These are phyloP conservation scores for Pichia sp. DNA, from an alignment of 1,139 yeast species.

Conservation along the genomic window DNA sequence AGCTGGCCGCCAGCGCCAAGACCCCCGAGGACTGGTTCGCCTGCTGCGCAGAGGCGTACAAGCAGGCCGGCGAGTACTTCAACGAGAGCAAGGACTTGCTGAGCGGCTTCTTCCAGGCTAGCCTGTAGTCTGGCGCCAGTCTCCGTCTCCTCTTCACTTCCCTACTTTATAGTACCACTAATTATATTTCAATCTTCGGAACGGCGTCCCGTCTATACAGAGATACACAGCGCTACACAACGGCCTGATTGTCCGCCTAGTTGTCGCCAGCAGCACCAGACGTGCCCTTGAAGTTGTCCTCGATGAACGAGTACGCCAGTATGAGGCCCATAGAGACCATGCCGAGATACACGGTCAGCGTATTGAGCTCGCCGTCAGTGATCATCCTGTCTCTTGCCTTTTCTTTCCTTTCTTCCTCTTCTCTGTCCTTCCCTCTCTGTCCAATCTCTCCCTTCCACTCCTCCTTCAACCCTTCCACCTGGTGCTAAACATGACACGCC, in stretches of 20 bases:
- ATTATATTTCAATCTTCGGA: background rate
- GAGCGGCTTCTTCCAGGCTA: constrained; percentile 50
- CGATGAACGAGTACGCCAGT: constrained; percentile 49
- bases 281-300: constrained; percentile 38
- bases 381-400: constrained; percentile 48
- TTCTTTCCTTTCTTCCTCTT: background rate
- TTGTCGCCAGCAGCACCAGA: background rate
- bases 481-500: background rate
- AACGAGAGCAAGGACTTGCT: constrained; percentile 52
- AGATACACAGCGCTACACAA: no score
- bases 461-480: background rate
- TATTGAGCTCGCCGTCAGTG: constrained; percentile 72
- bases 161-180: background rate
- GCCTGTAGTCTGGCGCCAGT: constrained; percentile 22
- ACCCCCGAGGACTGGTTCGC: constrained; percentile 42
- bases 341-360: constrained; percentile 60
- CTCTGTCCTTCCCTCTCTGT: background rate
- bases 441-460: background rate
- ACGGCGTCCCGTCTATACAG: background rate
- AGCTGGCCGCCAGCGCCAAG: constrained; percentile 26
- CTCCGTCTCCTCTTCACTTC: background rate
- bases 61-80: constrained; percentile 56
- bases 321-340: constrained; percentile 67
- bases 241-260: no score
- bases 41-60: constrained; percentile 52